These are phyloP conservation scores for Lenwebbia sp. DNA, from an alignment of 345 rosid species.

Conservation along the genomic window DNA sequence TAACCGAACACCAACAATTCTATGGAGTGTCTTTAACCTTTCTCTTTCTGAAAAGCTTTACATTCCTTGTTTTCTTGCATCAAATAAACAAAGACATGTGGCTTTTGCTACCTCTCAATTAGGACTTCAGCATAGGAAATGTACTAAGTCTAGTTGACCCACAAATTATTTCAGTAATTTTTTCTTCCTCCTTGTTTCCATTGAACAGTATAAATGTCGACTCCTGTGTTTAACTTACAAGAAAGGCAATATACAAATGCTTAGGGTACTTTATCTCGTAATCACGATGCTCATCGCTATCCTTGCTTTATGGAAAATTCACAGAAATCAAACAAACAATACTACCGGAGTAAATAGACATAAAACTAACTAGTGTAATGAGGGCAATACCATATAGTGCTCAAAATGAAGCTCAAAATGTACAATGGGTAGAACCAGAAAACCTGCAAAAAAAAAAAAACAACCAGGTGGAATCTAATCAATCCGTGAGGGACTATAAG, in stretches of 20 bases:
- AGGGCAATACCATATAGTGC: slow-evolving; percentile 60
- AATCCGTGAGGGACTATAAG: not conserved
- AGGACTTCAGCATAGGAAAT: not conserved
- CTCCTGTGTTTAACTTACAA: not conserved
- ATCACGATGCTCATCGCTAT: not conserved
- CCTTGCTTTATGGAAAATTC: not conserved
- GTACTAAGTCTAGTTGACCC: not conserved
- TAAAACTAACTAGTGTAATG: not conserved
- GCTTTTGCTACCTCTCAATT: not conserved
- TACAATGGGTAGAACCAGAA: slow-evolving; percentile 96
- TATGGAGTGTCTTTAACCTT: not conserved
- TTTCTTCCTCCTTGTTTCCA: not conserved
- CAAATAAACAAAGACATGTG: not conserved
- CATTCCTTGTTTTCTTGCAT: not conserved
- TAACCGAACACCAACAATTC: not conserved
- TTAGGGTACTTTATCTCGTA: not conserved
- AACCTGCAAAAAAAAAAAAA: slow-evolving; percentile 32
- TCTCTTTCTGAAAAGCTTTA: not conserved
- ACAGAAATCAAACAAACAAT: not conserved
- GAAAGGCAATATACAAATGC: not conserved
- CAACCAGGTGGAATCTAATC: not conserved
- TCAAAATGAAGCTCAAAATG: slow-evolving; percentile 71
- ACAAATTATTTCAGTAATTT: not conserved
- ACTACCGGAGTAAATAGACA: not conserved
- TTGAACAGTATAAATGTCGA: not conserved